Conservation (phyloP, 495 filamentous ascomycete genomes). For the Penicillium atrosanguineum region DNA sequence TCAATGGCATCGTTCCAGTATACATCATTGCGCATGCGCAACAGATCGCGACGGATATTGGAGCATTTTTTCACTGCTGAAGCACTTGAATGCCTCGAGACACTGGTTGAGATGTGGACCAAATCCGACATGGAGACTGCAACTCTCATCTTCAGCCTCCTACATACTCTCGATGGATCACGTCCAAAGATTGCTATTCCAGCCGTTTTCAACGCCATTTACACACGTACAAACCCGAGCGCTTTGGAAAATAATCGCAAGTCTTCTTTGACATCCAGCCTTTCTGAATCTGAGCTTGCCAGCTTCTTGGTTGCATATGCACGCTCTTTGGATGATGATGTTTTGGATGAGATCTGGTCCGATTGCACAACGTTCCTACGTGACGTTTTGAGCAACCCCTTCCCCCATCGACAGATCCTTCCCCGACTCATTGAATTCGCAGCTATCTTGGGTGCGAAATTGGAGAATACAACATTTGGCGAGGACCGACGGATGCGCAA, state of each 20-base stretch:
- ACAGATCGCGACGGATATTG: conserved; percentile 78
- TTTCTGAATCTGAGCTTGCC: conserved; percentile 79
- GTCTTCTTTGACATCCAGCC: conserved; percentile 79
- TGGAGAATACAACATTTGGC: conserved; percentile 96
- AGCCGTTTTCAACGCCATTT: conserved; percentile 95
- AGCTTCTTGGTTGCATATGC: conserved; percentile 88
- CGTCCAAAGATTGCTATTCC: conserved; percentile 90
- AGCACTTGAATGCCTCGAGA: conserved; percentile 92
- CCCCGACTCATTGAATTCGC: conserved; percentile 86
- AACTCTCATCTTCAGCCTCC: conserved; percentile 67
- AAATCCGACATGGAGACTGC: conserved; percentile 41
- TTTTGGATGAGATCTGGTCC: conserved; percentile 98
- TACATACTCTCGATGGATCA: conserved; percentile 89
- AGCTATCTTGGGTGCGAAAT: conserved; percentile 84
- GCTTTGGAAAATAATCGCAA: conserved; percentile 77
- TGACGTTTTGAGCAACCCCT: conserved; percentile 88
- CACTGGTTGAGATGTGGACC: conserved; percentile 78
- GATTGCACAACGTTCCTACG: conserved; percentile 90
- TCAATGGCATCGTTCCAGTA: conserved; percentile 85
- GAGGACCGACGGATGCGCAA: conserved; percentile 92
- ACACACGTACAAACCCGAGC: conserved; percentile 82
- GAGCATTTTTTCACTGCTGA: conserved; percentile 94
- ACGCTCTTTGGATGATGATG: conserved; percentile 87
- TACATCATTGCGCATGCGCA: conserved; percentile 84
- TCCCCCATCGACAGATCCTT: conserved; percentile 89